phyloP scores from a whole-genome alignment of 2,329 filamentous ascomycete species.

The Arthroderma uncinatum region DNA sequence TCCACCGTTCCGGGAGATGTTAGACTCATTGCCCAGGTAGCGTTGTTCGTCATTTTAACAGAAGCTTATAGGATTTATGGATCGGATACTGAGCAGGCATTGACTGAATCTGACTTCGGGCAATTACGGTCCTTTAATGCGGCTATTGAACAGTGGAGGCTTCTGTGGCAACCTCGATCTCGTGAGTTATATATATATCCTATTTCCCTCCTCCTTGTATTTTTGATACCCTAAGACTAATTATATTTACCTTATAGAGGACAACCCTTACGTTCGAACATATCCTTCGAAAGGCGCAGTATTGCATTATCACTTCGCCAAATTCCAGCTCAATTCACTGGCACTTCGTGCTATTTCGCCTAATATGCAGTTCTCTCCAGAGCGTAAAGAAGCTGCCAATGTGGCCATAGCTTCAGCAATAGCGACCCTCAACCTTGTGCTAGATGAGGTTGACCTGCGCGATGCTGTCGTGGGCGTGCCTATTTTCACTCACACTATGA shows the following conservation, averaged over 20 bases:
- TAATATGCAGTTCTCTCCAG: slow-evolving; percentile 34
- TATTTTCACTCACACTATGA: slow-evolving; percentile 37
- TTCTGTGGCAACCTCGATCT: slow-evolving; percentile 38
- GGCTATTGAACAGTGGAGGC: slow-evolving; percentile 43
- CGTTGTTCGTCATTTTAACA: slow-evolving; percentile 48
- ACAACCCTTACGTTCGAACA: slow-evolving; percentile 38
- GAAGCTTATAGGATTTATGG: slow-evolving; percentile 48
- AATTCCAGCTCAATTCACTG: slow-evolving; percentile 42
- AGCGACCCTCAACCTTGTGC: slow-evolving; percentile 36
- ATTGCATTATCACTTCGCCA: slow-evolving; percentile 44
- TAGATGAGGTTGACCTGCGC: slow-evolving; percentile 40
- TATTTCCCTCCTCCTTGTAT: background rate
- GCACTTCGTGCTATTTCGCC: slow-evolving; percentile 33
- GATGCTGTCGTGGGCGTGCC: slow-evolving; percentile 40
- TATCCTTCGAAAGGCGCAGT: slow-evolving; percentile 42
- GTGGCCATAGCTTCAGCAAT: slow-evolving; percentile 40
- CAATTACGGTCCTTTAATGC: slow-evolving; percentile 40
- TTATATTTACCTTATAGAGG: slow-evolving; percentile 18
- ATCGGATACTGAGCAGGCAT: slow-evolving; percentile 42
- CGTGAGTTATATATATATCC: slow-evolving; percentile 28
- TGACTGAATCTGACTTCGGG: slow-evolving; percentile 42
- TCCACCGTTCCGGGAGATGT: slow-evolving; percentile 45
- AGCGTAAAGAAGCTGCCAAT: slow-evolving; percentile 35
- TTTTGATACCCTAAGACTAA: background rate
- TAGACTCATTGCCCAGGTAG: slow-evolving; percentile 48